These are phyloP conservation scores for Ogataea methanolica DNA, from an alignment of 805 yeast species.

Conservation along the genomic window DNA sequence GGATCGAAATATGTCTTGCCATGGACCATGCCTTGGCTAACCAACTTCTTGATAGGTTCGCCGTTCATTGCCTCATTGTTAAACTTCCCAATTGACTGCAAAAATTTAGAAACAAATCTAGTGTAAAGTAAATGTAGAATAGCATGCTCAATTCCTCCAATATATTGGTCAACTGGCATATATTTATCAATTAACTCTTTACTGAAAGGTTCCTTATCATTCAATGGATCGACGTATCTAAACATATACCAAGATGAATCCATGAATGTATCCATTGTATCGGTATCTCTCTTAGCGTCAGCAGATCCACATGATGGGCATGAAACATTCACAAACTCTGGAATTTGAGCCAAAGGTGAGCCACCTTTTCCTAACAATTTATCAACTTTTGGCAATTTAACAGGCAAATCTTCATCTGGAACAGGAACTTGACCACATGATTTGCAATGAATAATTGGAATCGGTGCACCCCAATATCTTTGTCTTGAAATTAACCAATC, in stretches of 20 bases:
- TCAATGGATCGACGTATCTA: slow-evolving; percentile 74
- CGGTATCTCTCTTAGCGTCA: slow-evolving; percentile 83
- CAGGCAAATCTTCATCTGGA: slow-evolving; percentile 84
- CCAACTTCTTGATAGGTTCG: slow-evolving; percentile 77
- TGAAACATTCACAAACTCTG: slow-evolving; percentile 61
- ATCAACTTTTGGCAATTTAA: slow-evolving; percentile 59
- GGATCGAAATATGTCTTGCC: slow-evolving; percentile 82
- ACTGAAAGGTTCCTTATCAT: slow-evolving; percentile 49
- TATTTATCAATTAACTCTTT: slow-evolving; percentile 41
- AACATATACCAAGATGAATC: slow-evolving; percentile 97
- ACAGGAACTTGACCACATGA: slow-evolving; percentile 89
- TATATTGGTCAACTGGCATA: slow-evolving; percentile 85
- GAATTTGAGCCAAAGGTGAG: slow-evolving; percentile 65
- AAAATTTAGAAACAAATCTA: slow-evolving; percentile 78
- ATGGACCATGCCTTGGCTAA: slow-evolving; percentile 98
- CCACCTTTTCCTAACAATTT: slow-evolving; percentile 42
- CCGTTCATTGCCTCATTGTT: slow-evolving; percentile 50
- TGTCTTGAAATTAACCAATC: slow-evolving; percentile 97
- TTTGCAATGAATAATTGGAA: slow-evolving; percentile 87
- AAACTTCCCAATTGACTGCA: slow-evolving; percentile 67
- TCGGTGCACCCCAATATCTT: slow-evolving; percentile 98
- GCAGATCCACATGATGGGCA: slow-evolving; percentile 75
- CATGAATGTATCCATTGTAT: slow-evolving; percentile 98
- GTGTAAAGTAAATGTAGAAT: slow-evolving; percentile 85
- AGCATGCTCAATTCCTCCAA: slow-evolving; percentile 97